Base-by-base conservation (phyloP, 176 grass and related monocot genomes). In the Raddia guianensis region DNA sequence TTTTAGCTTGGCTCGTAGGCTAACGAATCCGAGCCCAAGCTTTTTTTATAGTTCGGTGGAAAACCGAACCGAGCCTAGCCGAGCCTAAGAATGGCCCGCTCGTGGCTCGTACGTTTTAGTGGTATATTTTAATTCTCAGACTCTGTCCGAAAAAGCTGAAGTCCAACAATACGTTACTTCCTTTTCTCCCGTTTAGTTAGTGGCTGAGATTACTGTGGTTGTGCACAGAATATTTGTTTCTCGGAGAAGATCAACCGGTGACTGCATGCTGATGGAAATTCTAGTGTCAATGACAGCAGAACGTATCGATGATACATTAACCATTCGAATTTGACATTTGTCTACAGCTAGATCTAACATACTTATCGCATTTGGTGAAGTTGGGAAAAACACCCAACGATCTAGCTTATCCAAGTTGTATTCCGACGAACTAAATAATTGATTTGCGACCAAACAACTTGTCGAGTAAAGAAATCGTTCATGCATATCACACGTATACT, bases 241-340 rank as follows among this genome's bases (percentile, higher is more conserved):
- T 19, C 61, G 15, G 18, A 66, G 33, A 66, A 51, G 16, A 66
- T 61, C 32, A 53, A 66, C n/a, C 10, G 32, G 76, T 10, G 42
- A 14, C 10, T 37, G 48, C 48, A 19, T 40, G 27, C 27, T 27
- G 27, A 72, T 63, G 68, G 35, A 62, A 51, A 70, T 62, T 82
- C 16, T 8, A 21, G 46, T 62, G 57, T 82, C 68, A 72, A 72
- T 46, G 49, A 27, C 5, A 40, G 49, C 9, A 70, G 2, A 9
- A 19, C 35, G 43, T 72, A 10, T 6, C 10, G n/a, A n/a, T n/a
- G n/a, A n/a, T n/a, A n/a, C n/a, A 81, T 47, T 71, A 71, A 49
- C 52, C 49, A 20, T 37, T 71, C 66, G 12, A 33, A 61, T 81
- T 83, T 72, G 18, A 77, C 73, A 73, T n/a, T 72, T 72, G 74